Evolutionary conservation across 192 early-diverging fungal species (phyloP), one percentile per base, ranked within the genome.

Genomic region (Coemansia sp.): DNA sequence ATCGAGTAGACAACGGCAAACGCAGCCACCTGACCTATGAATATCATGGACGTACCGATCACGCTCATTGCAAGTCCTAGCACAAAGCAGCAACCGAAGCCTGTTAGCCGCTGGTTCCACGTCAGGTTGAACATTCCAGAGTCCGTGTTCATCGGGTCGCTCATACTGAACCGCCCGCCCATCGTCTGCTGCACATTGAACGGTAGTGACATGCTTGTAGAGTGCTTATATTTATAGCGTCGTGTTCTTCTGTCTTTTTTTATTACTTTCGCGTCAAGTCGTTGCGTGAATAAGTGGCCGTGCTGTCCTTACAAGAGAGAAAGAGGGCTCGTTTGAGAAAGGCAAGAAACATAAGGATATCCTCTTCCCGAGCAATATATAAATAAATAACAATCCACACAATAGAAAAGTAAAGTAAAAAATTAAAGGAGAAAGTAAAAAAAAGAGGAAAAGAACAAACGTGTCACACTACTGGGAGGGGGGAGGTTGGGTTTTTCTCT

Each of bases 1-100:
- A 94, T 66, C 49, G 92, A 93, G 74, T 97, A 98, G 49, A 96
- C 83, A 43, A 95, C 84, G 21, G 96, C 96, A 87, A 97, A 98
- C 8, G 85, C 87, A 9, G 86, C 71, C 52, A 94, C 65, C 42
- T 87, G 76, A 8, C 84, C 89, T 22, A 87, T 69, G 82, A 82
- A 82, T 6, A 82, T 74, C 18, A 82, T 65, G 1, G 74, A 61
- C 87, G 72, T 67, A 37, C 93, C 92, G 69, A 96, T 62, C 62
- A 95, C 76, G 15, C 88, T 89, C 68, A 98, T 82, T 12, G 92
- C 66, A 62, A 95, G 89, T 0, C 96, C 96, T 7, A 87, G 65
- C 22, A 90, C 85, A 72, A 97, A 94, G 70, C 96, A 84, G 12
- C 56, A 72, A 16, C 78, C 78, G 68, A 78, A 84, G 37, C 78